A percentile compares a stretch with the other conserved stretches of the same genome.
These are phyloP conservation scores for Neofusicoccum sp. DNA, from an alignment of 2,329 filamentous ascomycete species.

Conservation along the genomic window DNA sequence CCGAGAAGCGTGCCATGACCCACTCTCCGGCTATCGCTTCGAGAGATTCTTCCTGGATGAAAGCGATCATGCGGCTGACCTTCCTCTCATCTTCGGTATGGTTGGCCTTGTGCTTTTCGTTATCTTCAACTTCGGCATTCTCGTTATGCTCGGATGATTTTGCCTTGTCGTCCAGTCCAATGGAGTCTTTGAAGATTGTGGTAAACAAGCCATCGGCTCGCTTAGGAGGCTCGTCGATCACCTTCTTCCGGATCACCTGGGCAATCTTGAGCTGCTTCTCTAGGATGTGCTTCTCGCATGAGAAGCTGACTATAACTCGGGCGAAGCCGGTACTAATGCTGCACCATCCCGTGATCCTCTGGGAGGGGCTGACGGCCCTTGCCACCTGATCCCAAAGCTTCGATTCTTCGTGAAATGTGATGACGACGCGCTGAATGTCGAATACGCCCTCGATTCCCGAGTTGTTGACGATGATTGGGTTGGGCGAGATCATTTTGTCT, in stretches of 20 bases:
- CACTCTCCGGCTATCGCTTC: not conserved
- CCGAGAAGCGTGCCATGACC: not conserved
- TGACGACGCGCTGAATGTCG: not conserved
- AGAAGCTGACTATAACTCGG: not conserved
- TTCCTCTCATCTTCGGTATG: not conserved
- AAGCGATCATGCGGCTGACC: not conserved
- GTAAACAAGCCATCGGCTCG: not conserved
- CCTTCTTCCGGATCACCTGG: not conserved
- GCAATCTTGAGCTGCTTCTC: not conserved
- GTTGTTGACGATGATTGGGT: not conserved
- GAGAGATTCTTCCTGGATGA: not conserved
- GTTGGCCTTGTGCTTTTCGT: not conserved
- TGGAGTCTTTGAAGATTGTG: not conserved
- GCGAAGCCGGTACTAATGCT: not conserved
- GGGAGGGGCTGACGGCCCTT: not conserved
- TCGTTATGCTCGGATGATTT: not conserved
- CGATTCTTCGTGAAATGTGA: not conserved
- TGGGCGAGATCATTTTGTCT: not conserved
- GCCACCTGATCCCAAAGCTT: not conserved
- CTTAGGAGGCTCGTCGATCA: not conserved
- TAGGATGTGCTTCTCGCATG: not conserved
- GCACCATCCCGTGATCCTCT: not conserved
- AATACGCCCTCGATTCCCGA: not conserved
- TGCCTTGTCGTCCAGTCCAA: not conserved
- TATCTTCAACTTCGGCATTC: not conserved